A percentile compares a stretch with the other conserved stretches of the same genome.
Conservation (phyloP, 2,329 filamentous ascomycete genomes). For the Stenocarpella maydis region DNA sequence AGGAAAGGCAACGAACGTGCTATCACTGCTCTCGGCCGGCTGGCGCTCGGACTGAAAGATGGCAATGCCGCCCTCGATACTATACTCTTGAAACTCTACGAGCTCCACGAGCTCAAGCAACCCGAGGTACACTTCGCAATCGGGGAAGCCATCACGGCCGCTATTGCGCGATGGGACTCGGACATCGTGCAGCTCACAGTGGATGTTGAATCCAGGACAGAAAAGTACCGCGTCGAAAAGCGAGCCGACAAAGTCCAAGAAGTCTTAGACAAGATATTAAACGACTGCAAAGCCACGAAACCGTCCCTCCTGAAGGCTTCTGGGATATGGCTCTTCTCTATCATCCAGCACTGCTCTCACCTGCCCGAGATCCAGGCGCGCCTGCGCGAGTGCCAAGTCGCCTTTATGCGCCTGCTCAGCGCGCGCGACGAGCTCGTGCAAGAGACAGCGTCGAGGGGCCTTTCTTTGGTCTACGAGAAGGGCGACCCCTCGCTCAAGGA, state of each 20-base stretch:
- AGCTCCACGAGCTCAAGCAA: slow-evolving; percentile 83
- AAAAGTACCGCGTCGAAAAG: slow-evolving; percentile 45
- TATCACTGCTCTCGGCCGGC: slow-evolving; percentile 79
- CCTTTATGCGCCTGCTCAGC: slow-evolving; percentile 87
- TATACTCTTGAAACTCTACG: slow-evolving; percentile 75
- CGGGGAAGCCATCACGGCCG: slow-evolving; percentile 85
- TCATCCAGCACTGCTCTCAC: slow-evolving; percentile 90
- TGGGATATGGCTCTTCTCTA: slow-evolving; percentile 91
- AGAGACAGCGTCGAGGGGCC: slow-evolving; percentile 89
- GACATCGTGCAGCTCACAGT: slow-evolving; percentile 77
- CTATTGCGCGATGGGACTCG: slow-evolving; percentile 83
- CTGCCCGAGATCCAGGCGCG: slow-evolving; percentile 76
- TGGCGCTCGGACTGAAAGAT: slow-evolving; percentile 68
- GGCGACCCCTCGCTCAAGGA: slow-evolving; percentile 83
- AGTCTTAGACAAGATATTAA: slow-evolving; percentile 76
- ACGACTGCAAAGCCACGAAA: slow-evolving; percentile 83
- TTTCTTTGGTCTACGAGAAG: slow-evolving; percentile 93
- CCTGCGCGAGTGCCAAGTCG: slow-evolving; percentile 80
- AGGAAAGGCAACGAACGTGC: slow-evolving; percentile 85
- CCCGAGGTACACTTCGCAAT: slow-evolving; percentile 90
- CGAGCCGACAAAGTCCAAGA: slow-evolving; percentile 54
- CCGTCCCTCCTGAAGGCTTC: slow-evolving; percentile 90
- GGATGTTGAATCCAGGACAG: slow-evolving; percentile 70
- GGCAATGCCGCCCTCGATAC: slow-evolving; percentile 49
- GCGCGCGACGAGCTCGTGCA: slow-evolving; percentile 95